phyloP scores from a whole-genome alignment of 2,329 filamentous ascomycete species.

The Colletotrichum lindemuthianum region DNA sequence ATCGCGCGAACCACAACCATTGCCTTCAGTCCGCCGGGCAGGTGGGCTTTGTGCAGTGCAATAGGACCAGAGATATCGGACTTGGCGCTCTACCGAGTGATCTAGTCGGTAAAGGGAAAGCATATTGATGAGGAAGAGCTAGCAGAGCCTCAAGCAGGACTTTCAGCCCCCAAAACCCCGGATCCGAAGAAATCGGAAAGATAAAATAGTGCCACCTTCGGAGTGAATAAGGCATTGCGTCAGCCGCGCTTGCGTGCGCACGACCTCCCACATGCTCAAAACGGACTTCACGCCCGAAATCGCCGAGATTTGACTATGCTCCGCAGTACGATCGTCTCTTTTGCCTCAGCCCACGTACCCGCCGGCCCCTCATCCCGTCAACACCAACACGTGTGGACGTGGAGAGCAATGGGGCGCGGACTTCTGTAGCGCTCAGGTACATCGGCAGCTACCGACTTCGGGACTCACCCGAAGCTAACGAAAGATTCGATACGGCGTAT shows the following conservation, averaged over 20 bases:
- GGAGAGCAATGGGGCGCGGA: not conserved
- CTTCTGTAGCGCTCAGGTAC: slow-evolving; percentile 21
- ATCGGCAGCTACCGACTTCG: slow-evolving; percentile 23
- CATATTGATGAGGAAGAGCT: not conserved
- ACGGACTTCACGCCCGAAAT: slow-evolving; percentile 12
- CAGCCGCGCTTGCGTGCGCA: slow-evolving; percentile 22
- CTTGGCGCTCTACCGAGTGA: slow-evolving; percentile 20
- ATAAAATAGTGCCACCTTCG: slow-evolving; percentile 20
- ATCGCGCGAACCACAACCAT: slow-evolving; percentile 6
- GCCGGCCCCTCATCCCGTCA: slow-evolving; percentile 18
- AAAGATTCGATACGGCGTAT: slow-evolving; percentile 7
- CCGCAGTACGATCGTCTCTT: slow-evolving; percentile 14
- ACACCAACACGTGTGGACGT: slow-evolving; percentile 19
- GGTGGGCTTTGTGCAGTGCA: slow-evolving; percentile 22
- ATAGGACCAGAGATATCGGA: slow-evolving; percentile 1
- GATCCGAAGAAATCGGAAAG: slow-evolving; percentile 7
- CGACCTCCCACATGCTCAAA: slow-evolving; percentile 16
- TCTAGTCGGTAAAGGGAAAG: not conserved
- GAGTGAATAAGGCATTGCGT: slow-evolving; percentile 20
- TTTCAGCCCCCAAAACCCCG: slow-evolving; percentile 8
- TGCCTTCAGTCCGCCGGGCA: slow-evolving; percentile 7
- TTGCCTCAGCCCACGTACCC: slow-evolving; percentile 9
- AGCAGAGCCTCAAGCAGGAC: slow-evolving; percentile 16
- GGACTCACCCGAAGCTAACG: slow-evolving; percentile 26
- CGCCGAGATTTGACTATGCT: not conserved